Percentiles rank a stretch among this genome's conserved stretches.
phyloP scores from a whole-genome alignment of 257 asterid species.

The Plectranthus barbatus region DNA sequence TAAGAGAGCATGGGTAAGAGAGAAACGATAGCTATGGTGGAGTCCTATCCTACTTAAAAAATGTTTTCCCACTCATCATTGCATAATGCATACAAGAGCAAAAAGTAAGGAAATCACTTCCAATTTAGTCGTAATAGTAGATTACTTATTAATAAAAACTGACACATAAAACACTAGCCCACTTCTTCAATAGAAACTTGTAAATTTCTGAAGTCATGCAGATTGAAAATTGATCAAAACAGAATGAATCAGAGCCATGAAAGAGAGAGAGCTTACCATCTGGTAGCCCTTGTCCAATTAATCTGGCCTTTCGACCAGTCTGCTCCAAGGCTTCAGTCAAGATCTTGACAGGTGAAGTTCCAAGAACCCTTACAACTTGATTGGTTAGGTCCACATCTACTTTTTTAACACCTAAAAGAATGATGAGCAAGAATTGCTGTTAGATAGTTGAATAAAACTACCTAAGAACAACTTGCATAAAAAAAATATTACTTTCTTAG shows the following conservation, averaged over 20 bases:
- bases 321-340: slow-evolving; percentile 89
- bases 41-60: not conserved
- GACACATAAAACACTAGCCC: not conserved
- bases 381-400: slow-evolving; percentile 74
- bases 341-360: slow-evolving; percentile 68
- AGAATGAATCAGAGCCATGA: too few species aligned
- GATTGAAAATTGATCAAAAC: too few species aligned
- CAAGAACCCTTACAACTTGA: slow-evolving; percentile 89
- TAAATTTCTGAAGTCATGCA: not conserved
- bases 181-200: not conserved
- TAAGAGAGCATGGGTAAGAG: not conserved
- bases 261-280: slow-evolving; percentile 46
- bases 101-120: not conserved
- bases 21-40: not conserved
- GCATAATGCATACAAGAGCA: not conserved
- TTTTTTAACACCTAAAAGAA: slow-evolving; percentile 61
- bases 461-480: not conserved
- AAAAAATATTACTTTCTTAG: not conserved
- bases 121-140: not conserved
- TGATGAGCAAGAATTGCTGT: not conserved
- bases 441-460: not conserved
- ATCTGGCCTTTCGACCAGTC: slow-evolving; percentile 82
- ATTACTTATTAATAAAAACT: too few species aligned
- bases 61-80: not conserved
- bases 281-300: slow-evolving; percentile 89